Evolutionary conservation across 2,329 filamentous ascomycete genomes (phyloP), one percentile per base, ranked within the genome.

Genomic region (Parascedosporium putredinis): DNA sequence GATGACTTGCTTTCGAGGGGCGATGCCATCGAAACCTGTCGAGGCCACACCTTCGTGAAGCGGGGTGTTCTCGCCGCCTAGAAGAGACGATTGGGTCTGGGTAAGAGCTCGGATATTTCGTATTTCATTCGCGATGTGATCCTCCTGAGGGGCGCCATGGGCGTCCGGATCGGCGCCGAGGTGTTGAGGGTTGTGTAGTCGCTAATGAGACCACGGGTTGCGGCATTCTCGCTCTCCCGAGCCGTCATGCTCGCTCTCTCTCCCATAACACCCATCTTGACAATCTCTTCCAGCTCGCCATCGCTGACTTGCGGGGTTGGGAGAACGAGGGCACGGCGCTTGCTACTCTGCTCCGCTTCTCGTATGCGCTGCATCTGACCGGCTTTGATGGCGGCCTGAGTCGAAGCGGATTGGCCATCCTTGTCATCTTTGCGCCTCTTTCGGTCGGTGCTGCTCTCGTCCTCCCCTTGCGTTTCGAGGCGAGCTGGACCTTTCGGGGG

Each of bases 241-340:
- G 87, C 88, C 63, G 86, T 73, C 54, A 76, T 71, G 59, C 83
- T 89, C 40, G 93, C 93, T 47, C 84, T 83, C 61, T 96, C 89
- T 33, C 91, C 93, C 53, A 89, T 80, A 78, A 95, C 86, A 42
- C 93, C 91, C 89, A 97, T 95, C 72, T 98, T 98, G 55, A 98
- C 88, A 60, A 98, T 97, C 57, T 96, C 90, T 62, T 98, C 93
- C 52, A 98, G 73, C 67, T 98, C 93, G 40, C 81, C 78, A 60
- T 98, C 93, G 64, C 87, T 84, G 58, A 98, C 88, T 67, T 98
- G 93, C 7, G 93, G 93, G 22, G 86, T 74, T 7, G 93, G 93
- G 23, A 98, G 72, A 43, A 84, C 81, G n/a, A 98, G 73, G 5
- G 84, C 71, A 51, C 88, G 80, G 51, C 93, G 81, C 69, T 95